Evolutionary conservation across 1,284 basidiomycete genomes (phyloP), one percentile per base, ranked within the genome.

Genomic region (Phenoliferia sp.): DNA sequence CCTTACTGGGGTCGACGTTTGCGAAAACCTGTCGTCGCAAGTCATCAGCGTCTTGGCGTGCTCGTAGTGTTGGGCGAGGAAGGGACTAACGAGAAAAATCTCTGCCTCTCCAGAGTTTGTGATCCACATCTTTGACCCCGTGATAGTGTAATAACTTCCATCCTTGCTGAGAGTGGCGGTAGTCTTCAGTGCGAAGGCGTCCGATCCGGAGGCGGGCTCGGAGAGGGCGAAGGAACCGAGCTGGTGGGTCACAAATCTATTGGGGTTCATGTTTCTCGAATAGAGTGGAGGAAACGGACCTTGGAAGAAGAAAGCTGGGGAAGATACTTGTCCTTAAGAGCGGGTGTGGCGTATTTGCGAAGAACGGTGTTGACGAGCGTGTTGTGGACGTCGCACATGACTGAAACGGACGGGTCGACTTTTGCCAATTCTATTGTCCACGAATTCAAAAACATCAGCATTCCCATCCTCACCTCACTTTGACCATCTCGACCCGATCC

Each of bases 51-150:
- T 10, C 12, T 3, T 3, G 17, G 22, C 5, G 22, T 31, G 57
- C 4, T 12, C 10, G 34, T 28, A 4, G 17, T 9, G 1, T 3
- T 2, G 17, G 3, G 31, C 15, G 3, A 16, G 22, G 3, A 15
- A 3, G 31, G 32, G 28, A 62, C 67, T 44, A 19, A 80, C 82
- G 59, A 85, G 80, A 79, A 85, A 85, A 70, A 98, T 86, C 65
- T 94, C 94, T 6, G 96, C 96, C 80, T 99, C 95, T 70, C 88
- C 87, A 9, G 92, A 94, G 83, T 99, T 99, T 59, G 96, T 98
- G 76, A 99, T 99, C 95, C 95, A 99, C 79, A 97, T 95, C 84
- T 99, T 99, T 73, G 90, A 91, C 44, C 95, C 95, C 76, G 94
- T 95, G 69, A 98, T 79, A 35, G 92, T 83, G 84, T 89, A 97